phyloP scores from a whole-genome alignment of 768 basidiomycete genomes.

The Hypsizygus marmoreus region DNA sequence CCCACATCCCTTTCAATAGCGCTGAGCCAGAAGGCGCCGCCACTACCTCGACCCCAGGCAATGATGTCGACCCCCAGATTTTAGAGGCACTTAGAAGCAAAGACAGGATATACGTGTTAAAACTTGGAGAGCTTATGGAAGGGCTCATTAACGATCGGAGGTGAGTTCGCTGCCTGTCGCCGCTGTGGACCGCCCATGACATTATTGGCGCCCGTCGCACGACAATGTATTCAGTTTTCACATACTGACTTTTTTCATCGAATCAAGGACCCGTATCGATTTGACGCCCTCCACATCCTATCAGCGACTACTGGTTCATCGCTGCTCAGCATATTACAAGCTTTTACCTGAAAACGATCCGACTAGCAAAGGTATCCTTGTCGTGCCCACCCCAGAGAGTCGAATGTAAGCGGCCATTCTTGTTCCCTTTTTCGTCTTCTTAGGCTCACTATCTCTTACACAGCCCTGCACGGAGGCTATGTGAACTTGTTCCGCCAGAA shows the following conservation, averaged over 20 bases:
- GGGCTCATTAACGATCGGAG: slow-evolving; percentile 71
- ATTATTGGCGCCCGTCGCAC: not conserved
- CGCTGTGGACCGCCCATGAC: not conserved
- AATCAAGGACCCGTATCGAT: slow-evolving; percentile 61
- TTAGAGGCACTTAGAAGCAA: slow-evolving; percentile 86
- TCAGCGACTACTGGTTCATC: slow-evolving; percentile 83
- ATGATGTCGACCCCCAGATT: slow-evolving; percentile 77
- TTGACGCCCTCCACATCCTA: slow-evolving; percentile 74
- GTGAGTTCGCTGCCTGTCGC: slow-evolving; percentile 41
- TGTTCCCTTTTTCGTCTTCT: slow-evolving; percentile 10
- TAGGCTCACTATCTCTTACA: slow-evolving; percentile 18
- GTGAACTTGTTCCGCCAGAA: slow-evolving; percentile 79
- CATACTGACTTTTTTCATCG: slow-evolving; percentile 24
- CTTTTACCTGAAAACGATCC: slow-evolving; percentile 72
- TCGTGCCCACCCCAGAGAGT: slow-evolving; percentile 62
- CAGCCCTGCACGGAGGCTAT: slow-evolving; percentile 71
- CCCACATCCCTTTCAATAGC: slow-evolving; percentile 18
- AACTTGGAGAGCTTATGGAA: slow-evolving; percentile 88
- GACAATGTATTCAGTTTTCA: not conserved
- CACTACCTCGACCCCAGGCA: slow-evolving; percentile 16
- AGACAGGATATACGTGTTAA: slow-evolving; percentile 85
- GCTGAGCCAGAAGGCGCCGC: slow-evolving; percentile 22
- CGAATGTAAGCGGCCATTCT: slow-evolving; percentile 60
- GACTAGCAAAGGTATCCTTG: slow-evolving; percentile 60
- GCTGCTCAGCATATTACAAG: slow-evolving; percentile 81